Percentiles rank a stretch among this genome's conserved stretches.
These are phyloP conservation scores for Beauveria varroae DNA, from an alignment of 2,329 filamentous ascomycete species.

Conservation along the genomic window DNA sequence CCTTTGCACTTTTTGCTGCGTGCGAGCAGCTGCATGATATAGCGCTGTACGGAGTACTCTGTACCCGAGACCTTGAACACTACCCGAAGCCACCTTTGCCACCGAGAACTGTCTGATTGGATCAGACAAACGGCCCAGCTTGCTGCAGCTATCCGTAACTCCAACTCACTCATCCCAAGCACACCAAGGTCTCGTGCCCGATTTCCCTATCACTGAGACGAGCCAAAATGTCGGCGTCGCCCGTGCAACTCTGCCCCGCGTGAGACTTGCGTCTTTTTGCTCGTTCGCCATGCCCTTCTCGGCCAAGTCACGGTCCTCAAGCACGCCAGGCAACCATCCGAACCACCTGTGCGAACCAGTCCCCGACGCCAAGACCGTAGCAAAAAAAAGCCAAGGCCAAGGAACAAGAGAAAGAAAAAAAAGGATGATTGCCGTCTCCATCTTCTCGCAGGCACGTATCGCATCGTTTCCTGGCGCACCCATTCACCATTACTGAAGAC, in stretches of 20 bases:
- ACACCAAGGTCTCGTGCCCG: too few relatives aligned
- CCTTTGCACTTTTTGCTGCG: neutral
- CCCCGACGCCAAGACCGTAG: too few relatives aligned
- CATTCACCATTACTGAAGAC: too few relatives aligned
- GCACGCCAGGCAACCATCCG: neutral
- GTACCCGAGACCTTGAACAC: too few relatives aligned
- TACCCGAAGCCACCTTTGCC: neutral
- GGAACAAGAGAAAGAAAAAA: neutral
- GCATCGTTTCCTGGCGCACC: too few relatives aligned
- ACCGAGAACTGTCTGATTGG: neutral
- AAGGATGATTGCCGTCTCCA: neutral
- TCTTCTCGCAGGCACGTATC: too few relatives aligned
- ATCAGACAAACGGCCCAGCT: neutral
- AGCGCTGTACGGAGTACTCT: too few relatives aligned
- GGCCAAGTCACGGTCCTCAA: neutral
- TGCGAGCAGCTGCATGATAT: too few relatives aligned
- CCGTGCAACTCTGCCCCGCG: neutral
- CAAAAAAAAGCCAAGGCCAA: too few relatives aligned
- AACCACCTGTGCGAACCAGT: constrained; percentile 1
- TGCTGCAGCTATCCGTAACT: neutral
- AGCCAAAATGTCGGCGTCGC: neutral
- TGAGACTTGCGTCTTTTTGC: neutral
- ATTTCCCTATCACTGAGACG: too few relatives aligned
- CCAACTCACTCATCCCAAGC: too few relatives aligned
- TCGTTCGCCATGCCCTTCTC: neutral